phyloP scores from a whole-genome alignment of 495 filamentous ascomycete species.

The Xanthoparmelia taractica region DNA sequence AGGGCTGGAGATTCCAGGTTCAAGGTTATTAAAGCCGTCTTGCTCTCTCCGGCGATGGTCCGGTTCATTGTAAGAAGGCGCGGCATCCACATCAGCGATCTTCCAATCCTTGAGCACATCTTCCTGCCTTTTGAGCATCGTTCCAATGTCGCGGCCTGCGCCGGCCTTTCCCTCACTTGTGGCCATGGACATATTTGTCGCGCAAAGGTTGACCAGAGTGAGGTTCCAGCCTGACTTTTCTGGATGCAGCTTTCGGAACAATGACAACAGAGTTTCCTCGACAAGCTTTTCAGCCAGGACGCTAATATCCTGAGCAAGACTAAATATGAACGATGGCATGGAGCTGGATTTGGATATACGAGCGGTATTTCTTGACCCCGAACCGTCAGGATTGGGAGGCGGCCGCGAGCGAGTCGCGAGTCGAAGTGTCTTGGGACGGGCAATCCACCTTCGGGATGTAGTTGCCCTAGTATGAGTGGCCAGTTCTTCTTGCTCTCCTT shows the following conservation, averaged over 20 bases:
- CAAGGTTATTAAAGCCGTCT: not conserved
- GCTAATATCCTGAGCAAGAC: slow-evolving; percentile 48
- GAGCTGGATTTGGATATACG: slow-evolving; percentile 62
- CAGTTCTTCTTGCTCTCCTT: slow-evolving; percentile 15
- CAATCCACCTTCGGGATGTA: slow-evolving; percentile 48
- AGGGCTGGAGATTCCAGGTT: not conserved
- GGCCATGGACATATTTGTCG: slow-evolving; percentile 70
- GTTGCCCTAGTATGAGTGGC: not conserved
- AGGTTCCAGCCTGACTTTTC: slow-evolving; percentile 66
- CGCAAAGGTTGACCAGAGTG: slow-evolving; percentile 76
- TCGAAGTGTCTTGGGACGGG: slow-evolving; percentile 62
- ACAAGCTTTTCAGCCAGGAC: slow-evolving; percentile 61
- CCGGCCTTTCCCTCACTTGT: slow-evolving; percentile 44
- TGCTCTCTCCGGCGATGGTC: slow-evolving; percentile 19
- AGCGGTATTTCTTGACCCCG: slow-evolving; percentile 43
- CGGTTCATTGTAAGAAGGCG: slow-evolving; percentile 22
- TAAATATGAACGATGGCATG: slow-evolving; percentile 62
- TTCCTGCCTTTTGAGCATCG: slow-evolving; percentile 64
- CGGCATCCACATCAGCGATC: slow-evolving; percentile 39
- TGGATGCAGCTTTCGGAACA: slow-evolving; percentile 69
- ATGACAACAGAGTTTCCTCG: slow-evolving; percentile 51
- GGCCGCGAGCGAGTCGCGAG: slow-evolving; percentile 66
- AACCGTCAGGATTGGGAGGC: slow-evolving; percentile 45
- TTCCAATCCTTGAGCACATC: slow-evolving; percentile 56
- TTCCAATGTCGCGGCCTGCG: slow-evolving; percentile 51